Evolutionary conservation across 495 filamentous ascomycete species (phyloP), one percentile per base, ranked within the genome.

Genomic region (Talaromyces proteolyticus): DNA sequence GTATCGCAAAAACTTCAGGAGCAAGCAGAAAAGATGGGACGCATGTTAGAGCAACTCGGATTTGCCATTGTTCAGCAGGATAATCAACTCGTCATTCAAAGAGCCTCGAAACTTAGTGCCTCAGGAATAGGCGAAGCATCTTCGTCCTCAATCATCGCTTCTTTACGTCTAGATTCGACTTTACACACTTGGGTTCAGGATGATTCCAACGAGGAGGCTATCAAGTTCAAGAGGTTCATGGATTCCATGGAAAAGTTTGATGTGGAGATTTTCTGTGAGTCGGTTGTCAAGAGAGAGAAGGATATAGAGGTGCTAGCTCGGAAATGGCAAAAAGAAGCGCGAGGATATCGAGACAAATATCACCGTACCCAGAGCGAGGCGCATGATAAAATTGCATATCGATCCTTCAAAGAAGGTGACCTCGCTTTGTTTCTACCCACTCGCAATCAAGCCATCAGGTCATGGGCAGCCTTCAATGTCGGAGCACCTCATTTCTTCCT

Each of bases 381-480:
- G 1, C 89, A 95, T 53, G 89, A 96, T 48, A 96, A 96, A 66
- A 96, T 99, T 57, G 91, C 94, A n/a, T 95, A 88, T 62, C 86
- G 87, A 42, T 82, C 89, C 17, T 99, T 98, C 76, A 97, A 96
- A 61, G 89, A 95, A 64, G 92, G 92, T 12, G 93, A 99, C 59
- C 78, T 99, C 14, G 94, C 92, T 19, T 75, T 99, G 8, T 99
- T 99, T 73, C 75, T 97, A 11, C 93, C 93, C 0, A 99, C 93
- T 0, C 76, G 91, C 19, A 96, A 97, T 55, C 91, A 95, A 62
- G 86, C 85, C 20, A 93, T 90, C 4, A 84, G 93, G 8, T 91
- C 93, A 3, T 99, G 93, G 93, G 93, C 93, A 4, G 93, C 94
- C 3, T 99, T 99, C 73, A 99, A 99, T 60, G 85, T 97, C 42